These are phyloP conservation scores for Auriculariales sp. DNA, from an alignment of 768 basidiomycete genomes.

Conservation along the genomic window DNA sequence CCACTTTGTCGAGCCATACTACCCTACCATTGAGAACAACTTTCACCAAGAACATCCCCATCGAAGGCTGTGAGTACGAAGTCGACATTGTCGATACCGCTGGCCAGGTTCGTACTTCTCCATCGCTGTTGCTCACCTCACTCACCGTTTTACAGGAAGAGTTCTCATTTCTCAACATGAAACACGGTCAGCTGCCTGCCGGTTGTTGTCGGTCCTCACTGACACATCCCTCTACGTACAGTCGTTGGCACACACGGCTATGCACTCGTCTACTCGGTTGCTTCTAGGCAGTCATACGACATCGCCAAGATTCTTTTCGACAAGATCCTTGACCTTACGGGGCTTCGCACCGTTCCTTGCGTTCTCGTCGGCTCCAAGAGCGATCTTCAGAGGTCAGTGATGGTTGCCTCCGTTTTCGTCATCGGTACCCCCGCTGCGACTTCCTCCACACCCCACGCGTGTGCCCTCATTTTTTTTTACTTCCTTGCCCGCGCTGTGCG, in stretches of 20 bases:
- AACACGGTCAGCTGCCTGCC: too few species aligned
- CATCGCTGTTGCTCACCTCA: too few species aligned
- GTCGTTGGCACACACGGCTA: neutral
- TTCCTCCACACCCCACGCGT: too few species aligned
- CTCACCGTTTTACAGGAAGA: constrained; percentile 4
- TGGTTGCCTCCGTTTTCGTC: too few species aligned
- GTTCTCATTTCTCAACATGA: neutral
- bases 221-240: too few species aligned
- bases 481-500: too few species aligned
- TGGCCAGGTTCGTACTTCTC: constrained; percentile 45
- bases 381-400: neutral
- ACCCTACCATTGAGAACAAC: constrained; percentile 91
- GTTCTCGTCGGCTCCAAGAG: neutral
- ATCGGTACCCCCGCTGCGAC: too few species aligned
- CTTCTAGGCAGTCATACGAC: neutral
- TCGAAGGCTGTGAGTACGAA: constrained; percentile 83
- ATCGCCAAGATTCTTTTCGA: neutral
- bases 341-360: neutral
- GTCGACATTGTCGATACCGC: constrained; percentile 98
- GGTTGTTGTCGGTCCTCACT: too few species aligned
- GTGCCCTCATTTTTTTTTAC: too few species aligned
- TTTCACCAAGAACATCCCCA: constrained; percentile 69
- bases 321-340: neutral
- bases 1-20: constrained; percentile 83
- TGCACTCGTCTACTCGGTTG: neutral